Evolutionary conservation across 306 rosid genomes (phyloP), one percentile per base, ranked within the genome.

Genomic region (Medicago ruthenica): DNA sequence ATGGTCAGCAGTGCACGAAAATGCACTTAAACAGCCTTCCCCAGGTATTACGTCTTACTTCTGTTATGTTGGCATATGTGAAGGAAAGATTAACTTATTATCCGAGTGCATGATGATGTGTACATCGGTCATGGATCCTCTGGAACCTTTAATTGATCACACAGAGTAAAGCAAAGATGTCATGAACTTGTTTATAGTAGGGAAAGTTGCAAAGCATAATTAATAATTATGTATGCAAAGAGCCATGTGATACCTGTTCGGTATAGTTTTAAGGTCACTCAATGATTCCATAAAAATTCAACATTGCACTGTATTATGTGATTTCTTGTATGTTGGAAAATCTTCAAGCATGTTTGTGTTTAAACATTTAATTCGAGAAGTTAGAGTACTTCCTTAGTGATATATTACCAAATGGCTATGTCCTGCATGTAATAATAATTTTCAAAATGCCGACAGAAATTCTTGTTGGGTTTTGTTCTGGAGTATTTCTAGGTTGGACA

Each of bases 1-100:
- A 57, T 95, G 97, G 98, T 76, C 81, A 50, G 76, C 76, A 70
- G 58, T 89, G 80, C 97, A 92, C 87, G 93, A 90, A 54, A 79
- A 70, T 59, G 88, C 96, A 1, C 84, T 89, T 39, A 81, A 86
- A 78, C 95, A 86, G 76, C 99, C 97, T 69, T 79, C 93, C 61
- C 97, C 97, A 76, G 99, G 97, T 85, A 71, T 39, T 69, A 22
- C 0, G 3, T 27, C 31, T 55, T 18, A 36, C 41, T 47, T 20
- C 72, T 67, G 39, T 67, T 45, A 24, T 24, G 27, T 17, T 21
- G 68, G 68, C 53, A 9, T 40, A 24, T 5, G 20, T 45, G 8
- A 47, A 67, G 59, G 62, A 47, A 42, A 82, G 37, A 42, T 77
- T 39, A 27, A 68, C 42, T 44, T 64, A 40, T 17, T 20, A 59